A percentile compares a stretch with the other conserved stretches of the same genome.
These are phyloP conservation scores for Ampelocalamus luodianensis DNA, from an alignment of 176 grass and related monocot species.

Conservation along the genomic window DNA sequence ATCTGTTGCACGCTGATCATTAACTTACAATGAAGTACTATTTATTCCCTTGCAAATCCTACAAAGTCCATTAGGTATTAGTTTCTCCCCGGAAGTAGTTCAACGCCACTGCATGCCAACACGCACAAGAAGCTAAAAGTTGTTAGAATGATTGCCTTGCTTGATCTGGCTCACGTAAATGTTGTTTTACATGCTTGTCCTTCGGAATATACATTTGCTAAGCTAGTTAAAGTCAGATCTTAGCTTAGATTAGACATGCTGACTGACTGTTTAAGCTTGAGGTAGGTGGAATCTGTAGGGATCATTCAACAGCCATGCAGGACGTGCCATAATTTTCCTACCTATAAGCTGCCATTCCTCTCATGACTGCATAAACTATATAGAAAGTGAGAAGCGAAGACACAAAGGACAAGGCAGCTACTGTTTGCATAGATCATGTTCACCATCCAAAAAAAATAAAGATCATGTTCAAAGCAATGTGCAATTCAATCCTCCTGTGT, in stretches of 20 bases:
- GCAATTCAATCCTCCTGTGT: background rate
- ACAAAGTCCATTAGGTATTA: background rate
- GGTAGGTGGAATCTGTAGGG: conserved; percentile 40
- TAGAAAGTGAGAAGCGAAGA: background rate
- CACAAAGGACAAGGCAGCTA: background rate
- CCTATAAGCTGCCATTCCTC: background rate
- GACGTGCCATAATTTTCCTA: conserved; percentile 6
- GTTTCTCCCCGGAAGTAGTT: background rate
- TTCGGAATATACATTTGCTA: background rate
- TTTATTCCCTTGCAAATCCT: background rate
- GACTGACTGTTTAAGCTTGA: background rate
- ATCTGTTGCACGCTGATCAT: background rate
- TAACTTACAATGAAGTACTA: background rate
- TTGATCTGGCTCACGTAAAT: conserved; percentile 25
- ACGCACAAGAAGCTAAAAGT: conserved; percentile 37
- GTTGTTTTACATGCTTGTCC: background rate
- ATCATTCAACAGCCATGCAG: conserved; percentile 9
- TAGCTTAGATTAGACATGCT: conserved; percentile 26
- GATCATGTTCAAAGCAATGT: conserved; percentile 17
- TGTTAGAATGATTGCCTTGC: conserved; percentile 1
- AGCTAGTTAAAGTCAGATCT: conserved; percentile 15
- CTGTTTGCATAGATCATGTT: background rate
- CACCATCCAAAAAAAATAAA: background rate
- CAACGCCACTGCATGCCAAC: background rate
- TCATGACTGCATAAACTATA: background rate